A percentile compares a stretch with the other conserved stretches of the same genome.
These are phyloP conservation scores for Fusarium sambucinum DNA, from an alignment of 2,329 filamentous ascomycete genomes.

Conservation along the genomic window DNA sequence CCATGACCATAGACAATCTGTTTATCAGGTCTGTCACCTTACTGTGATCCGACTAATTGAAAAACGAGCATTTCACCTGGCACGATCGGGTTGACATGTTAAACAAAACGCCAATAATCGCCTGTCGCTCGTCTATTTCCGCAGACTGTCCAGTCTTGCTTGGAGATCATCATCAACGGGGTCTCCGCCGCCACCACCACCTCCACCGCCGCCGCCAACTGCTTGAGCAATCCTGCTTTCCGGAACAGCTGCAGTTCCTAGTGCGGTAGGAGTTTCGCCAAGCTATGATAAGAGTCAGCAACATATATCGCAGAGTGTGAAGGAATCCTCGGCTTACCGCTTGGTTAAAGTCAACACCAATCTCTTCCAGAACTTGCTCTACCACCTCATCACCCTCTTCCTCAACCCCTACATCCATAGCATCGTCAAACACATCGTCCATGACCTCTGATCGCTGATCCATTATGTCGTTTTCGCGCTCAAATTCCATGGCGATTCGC, in stretches of 20 bases:
- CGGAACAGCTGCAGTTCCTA: constrained; percentile 78
- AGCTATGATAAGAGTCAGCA: constrained; percentile 67
- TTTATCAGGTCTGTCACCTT: constrained; percentile 1
- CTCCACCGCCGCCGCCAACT: constrained; percentile 73
- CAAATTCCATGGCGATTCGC: constrained; percentile 98
- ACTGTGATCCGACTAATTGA: neutral
- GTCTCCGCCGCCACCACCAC: constrained; percentile 62
- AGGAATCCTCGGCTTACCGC: constrained; percentile 70
- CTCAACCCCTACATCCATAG: constrained; percentile 89
- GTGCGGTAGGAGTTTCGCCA: constrained; percentile 87
- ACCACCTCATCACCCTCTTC: constrained; percentile 98
- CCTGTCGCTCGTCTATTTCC: constrained; percentile 59
- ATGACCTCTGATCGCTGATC: constrained; percentile 99
- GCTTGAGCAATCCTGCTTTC: constrained; percentile 89
- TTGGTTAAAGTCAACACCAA: constrained; percentile 92
- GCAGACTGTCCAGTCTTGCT: constrained; percentile 89
- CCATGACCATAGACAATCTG: neutral
- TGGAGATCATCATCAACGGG: constrained; percentile 92
- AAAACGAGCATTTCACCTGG: neutral
- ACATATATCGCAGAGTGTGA: constrained; percentile 37
- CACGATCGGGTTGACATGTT: neutral
- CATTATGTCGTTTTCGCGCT: constrained; percentile 99
- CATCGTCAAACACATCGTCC: constrained; percentile 98
- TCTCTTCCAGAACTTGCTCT: constrained; percentile 95
- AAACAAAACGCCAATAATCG: constrained; percentile 1